Evolutionary conservation across 2,329 filamentous ascomycete genomes (phyloP).

Genomic region (Thielaviopsis populi): DNA sequence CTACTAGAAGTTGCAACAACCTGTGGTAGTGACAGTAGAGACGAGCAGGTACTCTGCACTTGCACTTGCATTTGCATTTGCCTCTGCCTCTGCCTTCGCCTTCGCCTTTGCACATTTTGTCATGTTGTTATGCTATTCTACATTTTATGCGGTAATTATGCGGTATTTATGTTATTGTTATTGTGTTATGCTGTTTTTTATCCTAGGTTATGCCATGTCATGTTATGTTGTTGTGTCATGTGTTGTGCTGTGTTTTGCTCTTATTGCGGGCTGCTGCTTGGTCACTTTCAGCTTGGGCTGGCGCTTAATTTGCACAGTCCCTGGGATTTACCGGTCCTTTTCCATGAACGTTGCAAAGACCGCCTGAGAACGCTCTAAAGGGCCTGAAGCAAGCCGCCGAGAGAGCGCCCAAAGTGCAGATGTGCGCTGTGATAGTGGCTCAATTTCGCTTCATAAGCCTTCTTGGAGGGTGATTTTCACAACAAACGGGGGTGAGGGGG

Average conservation of each 20-base stretch:
- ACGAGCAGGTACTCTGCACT: too few relatives aligned
- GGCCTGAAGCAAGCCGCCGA: not conserved
- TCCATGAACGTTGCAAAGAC: not conserved
- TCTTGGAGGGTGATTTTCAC: not conserved
- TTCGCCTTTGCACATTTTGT: too few relatives aligned
- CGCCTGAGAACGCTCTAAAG: not conserved
- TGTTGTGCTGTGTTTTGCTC: too few relatives aligned
- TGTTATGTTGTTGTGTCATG: too few relatives aligned
- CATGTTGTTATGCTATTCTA: too few relatives aligned
- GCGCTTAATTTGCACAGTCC: not conserved
- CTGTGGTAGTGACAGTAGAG: too few relatives aligned
- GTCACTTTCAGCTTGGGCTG: not conserved
- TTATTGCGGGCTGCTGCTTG: not conserved
- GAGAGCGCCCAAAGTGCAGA: not conserved
- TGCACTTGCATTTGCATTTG: too few relatives aligned
- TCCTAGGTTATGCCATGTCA: too few relatives aligned
- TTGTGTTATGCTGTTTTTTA: too few relatives aligned
- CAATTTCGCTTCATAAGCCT: slow-evolving; percentile 1
- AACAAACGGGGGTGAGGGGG: not conserved
- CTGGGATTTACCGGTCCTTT: not conserved
- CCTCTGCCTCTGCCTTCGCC: too few relatives aligned
- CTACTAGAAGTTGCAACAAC: not conserved
- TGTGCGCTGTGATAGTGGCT: not conserved
- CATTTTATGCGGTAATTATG: too few relatives aligned
- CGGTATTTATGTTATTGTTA: too few relatives aligned